These are phyloP conservation scores for Pythium phragmitis DNA, from an alignment of 352 stramenopile genomes.

Conservation along the genomic window DNA sequence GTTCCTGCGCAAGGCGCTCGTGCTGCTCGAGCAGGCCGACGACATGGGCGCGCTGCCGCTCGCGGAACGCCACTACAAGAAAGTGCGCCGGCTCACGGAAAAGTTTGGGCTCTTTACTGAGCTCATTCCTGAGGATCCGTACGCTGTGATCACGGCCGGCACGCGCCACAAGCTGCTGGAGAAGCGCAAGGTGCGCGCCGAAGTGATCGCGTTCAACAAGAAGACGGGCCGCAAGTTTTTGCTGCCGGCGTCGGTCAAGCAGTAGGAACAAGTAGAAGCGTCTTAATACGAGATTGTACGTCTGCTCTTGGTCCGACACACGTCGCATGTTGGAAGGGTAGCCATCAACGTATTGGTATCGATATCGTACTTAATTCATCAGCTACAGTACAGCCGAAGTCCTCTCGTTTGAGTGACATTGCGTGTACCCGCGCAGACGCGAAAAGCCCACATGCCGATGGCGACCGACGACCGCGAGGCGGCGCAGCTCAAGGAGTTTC, in stretches of 20 bases:
- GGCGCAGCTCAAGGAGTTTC: conserved; percentile 62
- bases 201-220: conserved; percentile 71
- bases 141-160: conserved; percentile 61
- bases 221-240: conserved; percentile 76
- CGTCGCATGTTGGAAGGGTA: too few relatives aligned
- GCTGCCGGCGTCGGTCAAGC: conserved; percentile 38
- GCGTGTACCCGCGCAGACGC: background rate
- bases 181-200: conserved; percentile 71
- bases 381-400: too few relatives aligned
- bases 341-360: too few relatives aligned
- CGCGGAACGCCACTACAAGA: conserved; percentile 68
- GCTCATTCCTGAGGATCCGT: conserved; percentile 73
- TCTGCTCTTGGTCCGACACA: too few relatives aligned
- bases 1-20: conserved; percentile 58
- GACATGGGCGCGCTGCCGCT: conserved; percentile 41
- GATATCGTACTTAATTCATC: too few relatives aligned
- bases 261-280: conserved; percentile 11
- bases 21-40: conserved; percentile 64
- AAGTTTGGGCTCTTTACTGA: conserved; percentile 73
- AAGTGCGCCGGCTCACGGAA: conserved; percentile 62
- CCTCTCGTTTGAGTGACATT: background rate
- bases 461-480: conserved; percentile 13
- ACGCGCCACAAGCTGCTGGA: conserved; percentile 69
- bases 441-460: background rate
- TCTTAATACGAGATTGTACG: too few relatives aligned